A percentile compares a stretch with the other conserved stretches of the same genome.
These are phyloP conservation scores for Mollisiaceae sp. DNA, from an alignment of 2,329 filamentous ascomycete genomes.

Conservation along the genomic window DNA sequence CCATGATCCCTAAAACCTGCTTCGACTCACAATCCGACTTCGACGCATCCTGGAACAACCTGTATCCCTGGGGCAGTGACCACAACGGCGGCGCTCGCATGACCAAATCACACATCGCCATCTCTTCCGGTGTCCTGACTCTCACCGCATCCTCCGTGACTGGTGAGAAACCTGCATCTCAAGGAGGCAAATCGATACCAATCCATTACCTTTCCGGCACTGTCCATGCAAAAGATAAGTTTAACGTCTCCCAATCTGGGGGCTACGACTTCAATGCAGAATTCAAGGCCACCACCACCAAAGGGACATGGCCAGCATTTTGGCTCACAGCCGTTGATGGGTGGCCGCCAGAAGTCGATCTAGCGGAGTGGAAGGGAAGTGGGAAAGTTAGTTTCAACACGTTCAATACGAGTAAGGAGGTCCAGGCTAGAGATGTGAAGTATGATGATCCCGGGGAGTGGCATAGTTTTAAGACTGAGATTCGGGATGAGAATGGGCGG, in stretches of 20 bases:
- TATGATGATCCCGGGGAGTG: constrained; percentile 53
- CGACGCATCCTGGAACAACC: constrained; percentile 52
- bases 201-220: constrained; percentile 57
- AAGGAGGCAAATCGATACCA: constrained; percentile 37
- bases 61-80: constrained; percentile 62
- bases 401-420: constrained; percentile 54
- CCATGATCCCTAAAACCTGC: constrained; percentile 47
- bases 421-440: constrained; percentile 52
- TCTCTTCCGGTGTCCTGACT: constrained; percentile 35
- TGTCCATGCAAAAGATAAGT: constrained; percentile 49
- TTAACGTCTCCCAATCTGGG: constrained; percentile 46
- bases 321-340: constrained; percentile 60
- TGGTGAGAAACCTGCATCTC: constrained; percentile 37
- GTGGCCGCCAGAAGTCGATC: constrained; percentile 65
- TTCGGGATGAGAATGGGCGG: constrained; percentile 54
- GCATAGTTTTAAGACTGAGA: constrained; percentile 56
- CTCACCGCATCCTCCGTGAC: constrained; percentile 29
- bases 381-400: constrained; percentile 63
- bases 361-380: constrained; percentile 64
- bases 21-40: constrained; percentile 48
- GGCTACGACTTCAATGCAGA: constrained; percentile 47
- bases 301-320: constrained; percentile 60
- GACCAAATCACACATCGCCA: constrained; percentile 51
- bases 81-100: constrained; percentile 64
- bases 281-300: constrained; percentile 48